phyloP scores from a whole-genome alignment of 1,284 basidiomycete species.

The Tylopilus orsonianus region DNA sequence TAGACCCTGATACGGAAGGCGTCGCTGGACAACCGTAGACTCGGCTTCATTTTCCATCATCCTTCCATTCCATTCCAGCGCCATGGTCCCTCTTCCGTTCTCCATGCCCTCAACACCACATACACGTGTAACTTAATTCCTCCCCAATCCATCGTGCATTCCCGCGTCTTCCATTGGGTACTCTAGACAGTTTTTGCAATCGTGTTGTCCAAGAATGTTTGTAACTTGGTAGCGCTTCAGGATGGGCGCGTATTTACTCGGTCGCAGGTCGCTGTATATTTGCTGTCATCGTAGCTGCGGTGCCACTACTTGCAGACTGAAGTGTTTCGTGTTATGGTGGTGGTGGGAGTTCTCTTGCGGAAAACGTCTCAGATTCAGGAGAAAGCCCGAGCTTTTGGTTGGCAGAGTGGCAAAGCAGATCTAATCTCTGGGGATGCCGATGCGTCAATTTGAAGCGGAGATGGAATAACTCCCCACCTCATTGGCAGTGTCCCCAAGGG shows the following conservation, averaged over 20 bases:
- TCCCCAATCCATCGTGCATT: neutral
- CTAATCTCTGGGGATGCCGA: neutral
- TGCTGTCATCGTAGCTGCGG: neutral
- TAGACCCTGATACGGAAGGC: slow-evolving; percentile 29
- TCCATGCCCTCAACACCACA: neutral
- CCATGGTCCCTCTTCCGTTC: neutral
- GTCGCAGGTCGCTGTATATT: slow-evolving; percentile 13
- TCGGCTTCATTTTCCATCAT: neutral
- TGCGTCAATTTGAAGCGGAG: slow-evolving; percentile 26
- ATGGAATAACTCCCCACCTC: slow-evolving; percentile 15
- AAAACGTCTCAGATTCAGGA: too few relatives aligned
- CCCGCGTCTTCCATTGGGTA: neutral
- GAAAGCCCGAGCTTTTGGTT: too few relatives aligned
- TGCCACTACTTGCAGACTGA: too few relatives aligned
- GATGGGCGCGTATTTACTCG: slow-evolving; percentile 5
- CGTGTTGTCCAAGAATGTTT: neutral
- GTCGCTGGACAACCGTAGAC: slow-evolving; percentile 19
- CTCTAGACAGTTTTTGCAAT: too few relatives aligned
- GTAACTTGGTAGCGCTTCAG: neutral
- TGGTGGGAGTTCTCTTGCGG: too few relatives aligned
- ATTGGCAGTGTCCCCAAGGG: slow-evolving; percentile 12
- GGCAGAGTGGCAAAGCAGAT: too few relatives aligned
- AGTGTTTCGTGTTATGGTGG: neutral
- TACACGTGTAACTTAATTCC: slow-evolving; percentile 23
- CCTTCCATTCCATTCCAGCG: neutral